A percentile compares a stretch with the other conserved stretches of the same genome.
Conservation (phyloP, 805 yeast genomes). For the Pichia sporocuriosa region DNA sequence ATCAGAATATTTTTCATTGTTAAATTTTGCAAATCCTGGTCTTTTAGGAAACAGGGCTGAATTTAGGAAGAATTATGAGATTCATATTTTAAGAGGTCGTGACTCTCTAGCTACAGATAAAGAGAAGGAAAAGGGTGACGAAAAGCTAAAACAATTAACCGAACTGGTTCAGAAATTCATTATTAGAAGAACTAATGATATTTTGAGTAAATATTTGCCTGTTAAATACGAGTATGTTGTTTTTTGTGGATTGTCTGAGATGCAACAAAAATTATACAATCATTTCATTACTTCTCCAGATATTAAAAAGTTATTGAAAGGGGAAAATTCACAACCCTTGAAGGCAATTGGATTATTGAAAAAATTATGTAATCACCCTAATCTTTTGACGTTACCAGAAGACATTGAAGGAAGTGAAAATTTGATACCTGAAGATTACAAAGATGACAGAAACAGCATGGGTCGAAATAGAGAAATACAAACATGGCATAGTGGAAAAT, state of each 20-base stretch:
- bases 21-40: constrained; percentile 93
- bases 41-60: constrained; percentile 77
- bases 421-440: constrained; percentile 71
- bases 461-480: constrained; percentile 70
- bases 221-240: constrained; percentile 95
- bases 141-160: constrained; percentile 62
- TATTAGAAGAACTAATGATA: constrained; percentile 92
- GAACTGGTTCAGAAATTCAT: constrained; percentile 80
- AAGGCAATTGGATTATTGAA: constrained; percentile 85
- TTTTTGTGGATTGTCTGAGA: constrained; percentile 76
- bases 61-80: constrained; percentile 79
- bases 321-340: constrained; percentile 73
- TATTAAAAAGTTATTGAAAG: constrained; percentile 57
- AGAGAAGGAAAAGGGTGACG: constrained; percentile 64
- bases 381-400: constrained; percentile 63
- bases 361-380: constrained; percentile 93
- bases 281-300: constrained; percentile 77
- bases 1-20: constrained; percentile 84
- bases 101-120: constrained; percentile 84
- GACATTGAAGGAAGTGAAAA: constrained; percentile 67
- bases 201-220: constrained; percentile 87
- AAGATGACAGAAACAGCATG: constrained; percentile 33
- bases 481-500: constrained; percentile 81
- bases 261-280: constrained; percentile 66
- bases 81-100: constrained; percentile 73